A percentile compares a stretch with the other conserved stretches of the same genome.
Evolutionary conservation across 192 early-diverging fungal genomes (phyloP).

Genomic region (Entomortierella chlamydospora): DNA sequence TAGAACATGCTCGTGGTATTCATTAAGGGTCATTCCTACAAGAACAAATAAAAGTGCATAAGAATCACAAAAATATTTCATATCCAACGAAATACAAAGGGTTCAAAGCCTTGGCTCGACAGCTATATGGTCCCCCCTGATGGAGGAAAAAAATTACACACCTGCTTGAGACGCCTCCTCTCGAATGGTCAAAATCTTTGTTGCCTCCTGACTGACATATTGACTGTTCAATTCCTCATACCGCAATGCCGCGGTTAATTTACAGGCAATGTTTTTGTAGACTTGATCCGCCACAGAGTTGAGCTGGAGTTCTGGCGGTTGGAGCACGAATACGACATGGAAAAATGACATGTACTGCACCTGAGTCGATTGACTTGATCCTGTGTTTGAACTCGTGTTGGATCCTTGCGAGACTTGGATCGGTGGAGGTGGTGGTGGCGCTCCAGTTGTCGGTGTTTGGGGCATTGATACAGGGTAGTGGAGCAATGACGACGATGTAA

Average conservation of each 20-base stretch:
- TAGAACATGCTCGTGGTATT: constrained; percentile 66
- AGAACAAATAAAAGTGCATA: not conserved
- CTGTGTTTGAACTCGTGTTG: constrained; percentile 17
- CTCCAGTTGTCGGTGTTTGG: constrained; percentile 43
- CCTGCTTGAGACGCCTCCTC: constrained; percentile 68
- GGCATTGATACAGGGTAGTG: constrained; percentile 46
- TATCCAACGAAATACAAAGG: no score
- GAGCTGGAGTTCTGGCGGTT: constrained; percentile 63
- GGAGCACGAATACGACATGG: constrained; percentile 83
- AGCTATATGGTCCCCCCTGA: no score
- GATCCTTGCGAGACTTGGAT: constrained; percentile 40
- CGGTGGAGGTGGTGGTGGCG: constrained; percentile 17
- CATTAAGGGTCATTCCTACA: constrained; percentile 21
- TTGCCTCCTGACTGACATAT: constrained; percentile 79
- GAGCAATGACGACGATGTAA: constrained; percentile 28
- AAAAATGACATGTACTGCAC: constrained; percentile 74
- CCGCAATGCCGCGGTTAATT: constrained; percentile 76
- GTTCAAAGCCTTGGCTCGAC: no score
- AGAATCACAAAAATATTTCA: not conserved
- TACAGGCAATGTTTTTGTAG: constrained; percentile 77
- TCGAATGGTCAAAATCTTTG: constrained; percentile 76
- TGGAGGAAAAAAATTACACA: constrained; percentile 5
- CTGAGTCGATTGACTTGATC: constrained; percentile 13
- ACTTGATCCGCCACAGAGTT: constrained; percentile 71
- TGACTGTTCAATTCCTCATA: constrained; percentile 84